Evolutionary conservation across 208 protist genomes (phyloP), one percentile per base, ranked within the genome.

Genomic region (Acanthamoeba quina): DNA sequence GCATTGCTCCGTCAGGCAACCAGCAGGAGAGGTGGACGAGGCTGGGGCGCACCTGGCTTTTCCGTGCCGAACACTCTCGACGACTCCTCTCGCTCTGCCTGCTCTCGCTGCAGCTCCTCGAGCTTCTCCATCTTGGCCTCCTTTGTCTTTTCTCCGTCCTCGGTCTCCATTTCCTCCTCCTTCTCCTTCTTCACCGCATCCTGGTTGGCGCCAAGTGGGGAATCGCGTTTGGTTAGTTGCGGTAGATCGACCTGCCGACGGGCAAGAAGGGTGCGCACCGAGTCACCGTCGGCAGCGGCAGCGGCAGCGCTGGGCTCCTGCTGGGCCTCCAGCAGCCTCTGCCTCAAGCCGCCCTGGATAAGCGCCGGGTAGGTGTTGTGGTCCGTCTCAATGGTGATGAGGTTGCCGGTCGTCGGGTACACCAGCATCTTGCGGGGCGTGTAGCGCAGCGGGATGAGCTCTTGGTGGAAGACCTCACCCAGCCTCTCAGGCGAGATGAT

Each of bases 321-420:
- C 85, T 91, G 85, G 11, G 85, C 85, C 85, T 91, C 85, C 21
- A 74, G 11, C 19, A 74, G n/a, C 15, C 85, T 44, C 60, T 74
- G 56, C 54, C 62, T 37, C 10, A 76, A 26, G 29, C 85, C 62
- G 26, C 85, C 85, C 24, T 68, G 62, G 47, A 91, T 68, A 60
- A 91, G 85, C 26, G 85, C 85, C 47, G 85, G 85, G 85, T 94
- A 70, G 68, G 95, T 83, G 49, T 96, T 95, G 62, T 98, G 97
- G 66, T 99, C 98, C 15, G 93, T 95, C 83, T 99, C 98, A 26
- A 98, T 90, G n/a, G 98, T 56, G 10, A 98, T 56, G 2, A 98
- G 72, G 26, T 95, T 91, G 26, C 86, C 88, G 11, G 95, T 95
- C n/a, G 94, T 37, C 10, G 96, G 96, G 62, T 98, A 97, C 9